Conservation (phyloP, 495 filamentous ascomycete genomes). For the Hypoxylon fragiforme region DNA sequence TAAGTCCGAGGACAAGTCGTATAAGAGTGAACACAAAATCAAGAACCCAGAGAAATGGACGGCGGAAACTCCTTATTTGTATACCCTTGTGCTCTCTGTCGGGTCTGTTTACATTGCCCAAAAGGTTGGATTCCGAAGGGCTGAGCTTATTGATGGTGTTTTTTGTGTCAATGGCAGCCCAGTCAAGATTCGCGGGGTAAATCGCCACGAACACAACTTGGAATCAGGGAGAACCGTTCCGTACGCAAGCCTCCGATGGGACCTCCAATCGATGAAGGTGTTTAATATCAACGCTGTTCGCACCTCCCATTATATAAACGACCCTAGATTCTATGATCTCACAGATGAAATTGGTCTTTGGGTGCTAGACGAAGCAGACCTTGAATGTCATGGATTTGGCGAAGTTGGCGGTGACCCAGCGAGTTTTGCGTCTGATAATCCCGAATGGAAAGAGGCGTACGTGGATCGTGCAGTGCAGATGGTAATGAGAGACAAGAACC, state of each 20-base stretch:
- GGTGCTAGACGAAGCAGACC: constrained; percentile 73
- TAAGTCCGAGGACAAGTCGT: constrained; percentile 8
- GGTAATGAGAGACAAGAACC: constrained; percentile 69
- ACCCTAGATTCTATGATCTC: constrained; percentile 63
- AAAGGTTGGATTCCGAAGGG: constrained; percentile 62
- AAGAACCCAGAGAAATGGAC: constrained; percentile 64
- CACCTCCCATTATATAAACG: constrained; percentile 67
- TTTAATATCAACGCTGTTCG: constrained; percentile 71
- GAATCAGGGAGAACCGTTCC: constrained; percentile 63
- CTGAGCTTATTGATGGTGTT: constrained; percentile 59
- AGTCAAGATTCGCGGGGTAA: constrained; percentile 66
- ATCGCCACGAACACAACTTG: constrained; percentile 69
- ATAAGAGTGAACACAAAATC: constrained; percentile 40
- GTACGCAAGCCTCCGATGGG: constrained; percentile 54
- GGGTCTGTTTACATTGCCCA: constrained; percentile 50
- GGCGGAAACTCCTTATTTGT: constrained; percentile 68
- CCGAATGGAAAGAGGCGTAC: constrained; percentile 68
- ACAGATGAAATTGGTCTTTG: constrained; percentile 71
- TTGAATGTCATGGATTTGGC: constrained; percentile 73
- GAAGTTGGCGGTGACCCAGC: constrained; percentile 52
- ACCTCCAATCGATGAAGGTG: constrained; percentile 66
- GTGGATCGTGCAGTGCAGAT: constrained; percentile 70
- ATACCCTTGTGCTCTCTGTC: constrained; percentile 49
- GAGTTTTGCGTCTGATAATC: constrained; percentile 64
- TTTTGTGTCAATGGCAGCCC: constrained; percentile 64